phyloP scores from a whole-genome alignment of 83 land plant genomes.

The Larix sibirica region DNA sequence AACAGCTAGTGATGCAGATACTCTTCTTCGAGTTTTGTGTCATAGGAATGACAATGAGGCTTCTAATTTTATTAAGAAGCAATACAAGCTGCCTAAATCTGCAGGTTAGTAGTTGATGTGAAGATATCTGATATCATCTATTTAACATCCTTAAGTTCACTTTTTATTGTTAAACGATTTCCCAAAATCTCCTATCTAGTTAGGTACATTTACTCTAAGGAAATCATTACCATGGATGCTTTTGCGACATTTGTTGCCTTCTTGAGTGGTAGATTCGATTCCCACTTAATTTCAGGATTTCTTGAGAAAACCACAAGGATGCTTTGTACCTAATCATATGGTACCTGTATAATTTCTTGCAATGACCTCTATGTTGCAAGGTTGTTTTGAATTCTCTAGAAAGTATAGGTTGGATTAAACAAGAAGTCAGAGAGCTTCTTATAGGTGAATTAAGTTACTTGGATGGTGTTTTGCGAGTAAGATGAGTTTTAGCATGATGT shows the following conservation, averaged over 20 bases:
- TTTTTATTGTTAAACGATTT: background rate
- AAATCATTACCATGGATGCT: background rate
- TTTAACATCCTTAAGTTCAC: background rate
- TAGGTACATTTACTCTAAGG: background rate
- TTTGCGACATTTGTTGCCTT: background rate
- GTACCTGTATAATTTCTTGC: background rate
- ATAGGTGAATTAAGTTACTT: too few relatives aligned
- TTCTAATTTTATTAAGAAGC: constrained; percentile 85
- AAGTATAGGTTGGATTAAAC: background rate
- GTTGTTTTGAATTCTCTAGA: background rate
- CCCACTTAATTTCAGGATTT: too few relatives aligned
- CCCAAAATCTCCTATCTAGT: background rate
- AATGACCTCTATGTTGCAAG: background rate
- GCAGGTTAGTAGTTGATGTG: constrained; percentile 7
- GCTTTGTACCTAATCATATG: background rate
- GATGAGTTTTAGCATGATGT: too few relatives aligned
- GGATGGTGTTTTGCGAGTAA: too few relatives aligned
- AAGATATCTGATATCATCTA: background rate
- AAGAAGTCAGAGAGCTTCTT: too few relatives aligned
- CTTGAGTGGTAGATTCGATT: background rate
- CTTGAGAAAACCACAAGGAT: too few relatives aligned
- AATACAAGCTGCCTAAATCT: constrained; percentile 80
- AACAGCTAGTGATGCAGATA: constrained; percentile 60
- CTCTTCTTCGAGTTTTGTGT: constrained; percentile 78
- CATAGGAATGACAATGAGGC: constrained; percentile 86